Evolutionary conservation across 1,284 basidiomycete genomes (phyloP).

Genomic region (Trichosporon asahii): DNA sequence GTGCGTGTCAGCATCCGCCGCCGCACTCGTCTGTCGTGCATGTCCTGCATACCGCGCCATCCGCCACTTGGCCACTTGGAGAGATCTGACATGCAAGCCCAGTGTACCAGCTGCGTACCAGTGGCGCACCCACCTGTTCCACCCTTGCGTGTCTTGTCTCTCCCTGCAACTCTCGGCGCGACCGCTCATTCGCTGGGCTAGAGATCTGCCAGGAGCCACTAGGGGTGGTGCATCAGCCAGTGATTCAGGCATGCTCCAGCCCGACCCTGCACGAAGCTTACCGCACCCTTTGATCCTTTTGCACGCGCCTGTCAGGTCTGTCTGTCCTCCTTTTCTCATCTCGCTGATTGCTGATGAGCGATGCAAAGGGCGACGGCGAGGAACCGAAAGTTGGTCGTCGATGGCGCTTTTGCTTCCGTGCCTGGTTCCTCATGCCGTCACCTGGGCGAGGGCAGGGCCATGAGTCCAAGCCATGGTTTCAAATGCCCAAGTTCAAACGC

Average conservation of each 20-base stretch:
- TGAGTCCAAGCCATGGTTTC: slow-evolving; percentile 7
- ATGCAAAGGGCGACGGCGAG: neutral
- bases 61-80: no score
- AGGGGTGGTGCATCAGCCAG: neutral
- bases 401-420: neutral
- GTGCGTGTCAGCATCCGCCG: no score
- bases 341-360: neutral
- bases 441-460: neutral
- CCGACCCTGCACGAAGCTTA: neutral
- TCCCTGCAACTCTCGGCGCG: no score
- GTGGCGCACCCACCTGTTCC: neutral
- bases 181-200: no score
- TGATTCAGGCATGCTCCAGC: neutral
- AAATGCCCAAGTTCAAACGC: slow-evolving; percentile 3
- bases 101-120: no score
- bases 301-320: neutral
- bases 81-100: no score
- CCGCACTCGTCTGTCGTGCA: no score
- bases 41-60: no score
- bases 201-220: neutral
- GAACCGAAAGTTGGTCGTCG: no score
- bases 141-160: neutral
- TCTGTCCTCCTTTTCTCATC: neutral
- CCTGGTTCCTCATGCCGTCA: neutral
- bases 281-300: neutral